Conservation (phyloP, 2,329 filamentous ascomycete species). For the Capronia epimyces region DNA sequence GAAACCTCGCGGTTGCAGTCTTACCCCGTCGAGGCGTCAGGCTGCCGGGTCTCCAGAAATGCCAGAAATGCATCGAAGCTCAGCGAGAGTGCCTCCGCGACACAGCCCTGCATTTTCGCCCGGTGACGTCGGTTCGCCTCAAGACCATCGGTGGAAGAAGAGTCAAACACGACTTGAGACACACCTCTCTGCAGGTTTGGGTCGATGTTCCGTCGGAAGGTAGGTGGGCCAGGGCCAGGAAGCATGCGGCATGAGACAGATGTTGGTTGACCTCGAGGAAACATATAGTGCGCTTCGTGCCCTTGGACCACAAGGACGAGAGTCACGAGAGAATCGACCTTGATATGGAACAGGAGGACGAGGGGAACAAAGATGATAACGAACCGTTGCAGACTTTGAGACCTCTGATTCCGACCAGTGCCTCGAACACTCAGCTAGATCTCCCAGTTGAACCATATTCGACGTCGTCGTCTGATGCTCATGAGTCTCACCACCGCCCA, state of each 20-base stretch:
- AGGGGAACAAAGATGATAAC: not conserved
- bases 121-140: slow-evolving; percentile 10
- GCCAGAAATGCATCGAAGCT: slow-evolving; percentile 8
- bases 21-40: slow-evolving; percentile 8
- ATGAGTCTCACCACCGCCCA: not conserved
- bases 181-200: slow-evolving; percentile 16
- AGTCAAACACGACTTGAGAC: slow-evolving; percentile 17
- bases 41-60: slow-evolving; percentile 3
- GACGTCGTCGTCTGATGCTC: not conserved
- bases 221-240: not conserved
- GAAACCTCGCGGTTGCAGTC: not conserved
- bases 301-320: slow-evolving; percentile 1
- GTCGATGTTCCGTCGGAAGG: slow-evolving; percentile 19
- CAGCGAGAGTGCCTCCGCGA: slow-evolving; percentile 5
- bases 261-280: not conserved
- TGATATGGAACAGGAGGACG: not conserved
- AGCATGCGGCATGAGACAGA: not conserved
- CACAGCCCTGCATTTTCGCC: slow-evolving; percentile 7
- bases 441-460: slow-evolving; percentile 1
- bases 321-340: not conserved
- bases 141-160: slow-evolving; percentile 7
- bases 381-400: not conserved
- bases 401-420: not conserved
- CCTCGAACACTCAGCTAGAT: not conserved
- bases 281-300: slow-evolving; percentile 4